Base-by-base conservation (phyloP, 768 basidiomycete species). In the Panaeolus cyanescens region DNA sequence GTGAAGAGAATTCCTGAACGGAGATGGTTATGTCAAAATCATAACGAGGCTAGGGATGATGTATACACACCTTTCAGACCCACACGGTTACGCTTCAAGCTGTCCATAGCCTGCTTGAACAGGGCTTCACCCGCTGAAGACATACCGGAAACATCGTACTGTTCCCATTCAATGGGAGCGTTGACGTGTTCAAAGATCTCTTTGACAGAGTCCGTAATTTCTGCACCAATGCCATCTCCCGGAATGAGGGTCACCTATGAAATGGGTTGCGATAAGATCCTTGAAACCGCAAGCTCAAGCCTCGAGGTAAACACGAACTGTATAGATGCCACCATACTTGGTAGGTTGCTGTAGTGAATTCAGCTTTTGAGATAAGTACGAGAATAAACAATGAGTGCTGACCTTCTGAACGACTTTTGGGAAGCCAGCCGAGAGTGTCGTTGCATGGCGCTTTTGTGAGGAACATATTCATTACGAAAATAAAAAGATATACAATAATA, bases 141-240 rank as follows among this genome's bases (percentile, higher is more conserved):
- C 84, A 96, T 88, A 61, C 97, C 97, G 37, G 95, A 96, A 65
- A 99, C 95, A 71, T 98, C 86, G 79, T 96, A 98, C 75, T 98
- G 95, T 71, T 98, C 96, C 93, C 94, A 97, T 74, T 98, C 94
- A 77, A 99, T 96, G 75, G 97, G 97, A 32, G 96, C 97, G 72
- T 99, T 99, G 73, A 95, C 87, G 67, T 93, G 85, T 75, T 96
- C 94, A 72, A 99, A 99, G 72, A 99, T 96, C 77, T 99, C 96
- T 80, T 99, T 99, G 67, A 99, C 96, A 1, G 95, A 96, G 78
- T 96, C 93, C 62, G 96, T 94, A 72, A 99, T 94, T 80, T 99
- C 97, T 70, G 87, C 85, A 64, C 97, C 97, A 70, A 99, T 90
- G 80, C 97, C 97, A 72, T 99, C 97, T 66, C 97, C 97, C 45